These are phyloP conservation scores for Passalora sequoiae DNA, from an alignment of 2,329 filamentous ascomycete genomes.

Conservation along the genomic window DNA sequence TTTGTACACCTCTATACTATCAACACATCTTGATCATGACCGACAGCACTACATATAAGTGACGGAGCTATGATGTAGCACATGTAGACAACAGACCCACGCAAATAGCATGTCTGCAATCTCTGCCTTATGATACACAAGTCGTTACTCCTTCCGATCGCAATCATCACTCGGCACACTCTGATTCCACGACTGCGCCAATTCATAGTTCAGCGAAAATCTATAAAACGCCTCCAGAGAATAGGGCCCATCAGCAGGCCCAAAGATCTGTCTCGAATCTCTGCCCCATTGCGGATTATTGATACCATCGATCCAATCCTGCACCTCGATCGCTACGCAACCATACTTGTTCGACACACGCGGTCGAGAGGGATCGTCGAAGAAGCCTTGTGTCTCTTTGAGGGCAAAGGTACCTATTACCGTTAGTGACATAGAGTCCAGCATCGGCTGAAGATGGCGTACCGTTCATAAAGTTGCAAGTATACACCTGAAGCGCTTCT, in stretches of 20 bases:
- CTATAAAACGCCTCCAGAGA: constrained; percentile 43
- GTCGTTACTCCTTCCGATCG: no score
- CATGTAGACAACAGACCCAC: no score
- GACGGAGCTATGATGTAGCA: no score
- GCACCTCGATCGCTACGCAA: constrained; percentile 82
- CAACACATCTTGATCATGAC: no score
- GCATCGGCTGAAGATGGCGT: no score
- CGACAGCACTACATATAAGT: no score
- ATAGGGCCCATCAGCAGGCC: constrained; percentile 41
- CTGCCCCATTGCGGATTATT: constrained; percentile 89
- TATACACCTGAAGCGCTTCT: constrained; percentile 82
- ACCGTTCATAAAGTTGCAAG: constrained; percentile 72
- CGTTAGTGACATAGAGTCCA: constrained; percentile 20
- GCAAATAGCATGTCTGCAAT: no score
- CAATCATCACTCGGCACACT: no score
- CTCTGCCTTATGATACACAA: no score
- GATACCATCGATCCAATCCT: constrained; percentile 90
- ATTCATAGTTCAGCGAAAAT: constrained; percentile 29
- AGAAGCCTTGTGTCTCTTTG: constrained; percentile 65
- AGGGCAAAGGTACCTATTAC: constrained; percentile 52
- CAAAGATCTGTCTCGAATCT: constrained; percentile 45
- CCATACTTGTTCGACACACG: constrained; percentile 68
- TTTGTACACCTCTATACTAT: no score
- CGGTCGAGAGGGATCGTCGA: constrained; percentile 50
- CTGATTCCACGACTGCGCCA: constrained; percentile 2